Conservation (phyloP, 192 early-diverging fungal species). For the Rhizophagus clarus region DNA sequence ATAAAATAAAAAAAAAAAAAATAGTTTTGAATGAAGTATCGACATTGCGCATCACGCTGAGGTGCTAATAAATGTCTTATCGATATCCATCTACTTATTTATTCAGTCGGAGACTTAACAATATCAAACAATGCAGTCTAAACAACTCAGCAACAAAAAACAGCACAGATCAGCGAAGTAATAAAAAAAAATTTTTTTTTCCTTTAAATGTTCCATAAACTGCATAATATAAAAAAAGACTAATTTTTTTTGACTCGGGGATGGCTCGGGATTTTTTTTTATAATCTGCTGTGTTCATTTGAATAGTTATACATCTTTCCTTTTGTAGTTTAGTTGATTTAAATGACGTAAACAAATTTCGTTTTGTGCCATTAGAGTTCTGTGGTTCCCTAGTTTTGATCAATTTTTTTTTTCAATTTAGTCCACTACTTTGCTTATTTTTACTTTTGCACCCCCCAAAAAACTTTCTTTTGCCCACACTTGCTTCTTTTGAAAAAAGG, state of each 20-base stretch:
- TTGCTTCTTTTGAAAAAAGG: constrained; percentile 6
- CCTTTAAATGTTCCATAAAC: too few species aligned
- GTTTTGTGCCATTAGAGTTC: constrained; percentile 17
- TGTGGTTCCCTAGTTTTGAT: constrained; percentile 18
- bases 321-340: constrained; percentile 1
- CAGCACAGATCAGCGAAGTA: neutral
- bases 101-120: neutral
- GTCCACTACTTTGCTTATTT: neutral
- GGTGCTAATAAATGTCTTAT: neutral
- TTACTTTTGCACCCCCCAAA: neutral
- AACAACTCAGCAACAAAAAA: neutral
- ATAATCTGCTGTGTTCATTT: neutral
- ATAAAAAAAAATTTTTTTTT: neutral
- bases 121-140: constrained; percentile 1
- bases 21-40: neutral
- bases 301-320: neutral
- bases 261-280: neutral
- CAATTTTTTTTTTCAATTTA: constrained; percentile 21
- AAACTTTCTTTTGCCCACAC: constrained; percentile 20
- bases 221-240: neutral
- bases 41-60: neutral
- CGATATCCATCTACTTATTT: neutral
- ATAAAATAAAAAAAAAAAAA: neutral
- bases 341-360: constrained; percentile 13
- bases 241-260: neutral